phyloP scores from a whole-genome alignment of 2,329 filamentous ascomycete species.

The Paecilomyces fulvus region DNA sequence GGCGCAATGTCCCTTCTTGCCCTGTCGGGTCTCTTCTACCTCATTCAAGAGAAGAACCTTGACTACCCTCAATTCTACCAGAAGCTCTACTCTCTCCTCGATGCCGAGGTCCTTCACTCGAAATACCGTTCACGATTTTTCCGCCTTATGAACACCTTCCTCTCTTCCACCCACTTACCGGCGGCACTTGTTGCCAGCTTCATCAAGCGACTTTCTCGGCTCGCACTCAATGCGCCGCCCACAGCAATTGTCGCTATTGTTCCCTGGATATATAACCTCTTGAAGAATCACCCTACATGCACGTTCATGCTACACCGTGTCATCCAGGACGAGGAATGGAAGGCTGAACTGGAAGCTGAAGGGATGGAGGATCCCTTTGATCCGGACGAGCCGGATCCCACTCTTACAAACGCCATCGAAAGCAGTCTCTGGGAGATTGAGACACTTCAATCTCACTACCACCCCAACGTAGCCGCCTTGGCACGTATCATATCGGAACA shows the following conservation, averaged over 20 bases:
- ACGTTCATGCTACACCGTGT: slow-evolving; percentile 94
- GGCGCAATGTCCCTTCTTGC: slow-evolving; percentile 82
- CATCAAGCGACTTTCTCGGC: slow-evolving; percentile 80
- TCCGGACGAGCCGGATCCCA: slow-evolving; percentile 67
- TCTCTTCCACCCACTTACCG: slow-evolving; percentile 85
- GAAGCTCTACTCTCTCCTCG: slow-evolving; percentile 88
- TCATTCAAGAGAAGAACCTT: slow-evolving; percentile 87
- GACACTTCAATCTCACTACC: slow-evolving; percentile 84
- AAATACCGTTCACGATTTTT: slow-evolving; percentile 93
- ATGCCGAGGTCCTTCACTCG: slow-evolving; percentile 79
- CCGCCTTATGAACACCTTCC: slow-evolving; percentile 80
- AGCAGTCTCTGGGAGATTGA: slow-evolving; percentile 94
- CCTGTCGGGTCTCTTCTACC: slow-evolving; percentile 85
- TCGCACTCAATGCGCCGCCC: slow-evolving; percentile 81
- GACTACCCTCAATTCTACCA: slow-evolving; percentile 92
- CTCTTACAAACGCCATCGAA: slow-evolving; percentile 78
- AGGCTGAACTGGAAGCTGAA: slow-evolving; percentile 51
- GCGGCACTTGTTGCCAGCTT: slow-evolving; percentile 88
- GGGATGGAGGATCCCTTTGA: slow-evolving; percentile 70
- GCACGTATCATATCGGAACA: slow-evolving; percentile 92
- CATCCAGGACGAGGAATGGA: slow-evolving; percentile 49
- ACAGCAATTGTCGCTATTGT: slow-evolving; percentile 80
- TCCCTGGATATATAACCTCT: slow-evolving; percentile 90
- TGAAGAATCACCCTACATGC: slow-evolving; percentile 80
- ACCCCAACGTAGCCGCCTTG: slow-evolving; percentile 91